Evolutionary conservation across 2,329 filamentous ascomycete species (phyloP).

Genomic region (Aureobasidium sp.): DNA sequence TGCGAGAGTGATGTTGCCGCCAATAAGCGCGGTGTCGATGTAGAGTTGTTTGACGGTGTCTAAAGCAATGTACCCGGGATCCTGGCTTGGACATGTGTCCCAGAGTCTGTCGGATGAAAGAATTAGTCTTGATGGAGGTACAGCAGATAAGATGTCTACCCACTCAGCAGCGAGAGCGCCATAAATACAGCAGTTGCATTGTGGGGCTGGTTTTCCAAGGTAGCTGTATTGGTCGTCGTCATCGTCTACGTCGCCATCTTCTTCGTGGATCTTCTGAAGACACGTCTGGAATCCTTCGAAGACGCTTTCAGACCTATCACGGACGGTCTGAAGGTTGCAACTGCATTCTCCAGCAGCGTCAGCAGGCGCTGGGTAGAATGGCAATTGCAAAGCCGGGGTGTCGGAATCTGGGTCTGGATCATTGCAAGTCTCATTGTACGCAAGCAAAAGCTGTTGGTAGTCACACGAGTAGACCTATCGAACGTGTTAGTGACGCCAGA

Average conservation of each 20-base stretch:
- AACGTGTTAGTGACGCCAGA: too few relatives aligned
- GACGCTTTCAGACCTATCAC: background rate
- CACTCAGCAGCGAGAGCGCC: background rate
- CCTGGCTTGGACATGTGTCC: background rate
- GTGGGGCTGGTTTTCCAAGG: background rate
- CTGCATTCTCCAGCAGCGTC: background rate
- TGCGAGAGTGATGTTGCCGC: background rate
- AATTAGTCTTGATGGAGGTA: background rate
- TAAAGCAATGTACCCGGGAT: background rate
- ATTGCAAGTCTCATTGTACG: background rate
- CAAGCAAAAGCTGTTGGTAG: background rate
- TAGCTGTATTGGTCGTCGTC: background rate
- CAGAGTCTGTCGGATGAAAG: background rate
- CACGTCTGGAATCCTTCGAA: background rate
- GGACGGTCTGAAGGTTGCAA: background rate
- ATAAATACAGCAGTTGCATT: background rate
- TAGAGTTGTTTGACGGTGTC: background rate
- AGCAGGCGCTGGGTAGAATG: background rate
- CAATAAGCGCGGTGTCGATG: background rate
- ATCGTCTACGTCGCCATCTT: background rate
- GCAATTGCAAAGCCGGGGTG: background rate
- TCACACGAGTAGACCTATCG: constrained; percentile 2
- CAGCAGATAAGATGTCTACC: background rate
- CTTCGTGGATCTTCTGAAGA: background rate
- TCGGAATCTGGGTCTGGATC: too few relatives aligned